Base-by-base conservation (phyloP, 352 stramenopile species). In the Elongisporangium anandrum region DNA sequence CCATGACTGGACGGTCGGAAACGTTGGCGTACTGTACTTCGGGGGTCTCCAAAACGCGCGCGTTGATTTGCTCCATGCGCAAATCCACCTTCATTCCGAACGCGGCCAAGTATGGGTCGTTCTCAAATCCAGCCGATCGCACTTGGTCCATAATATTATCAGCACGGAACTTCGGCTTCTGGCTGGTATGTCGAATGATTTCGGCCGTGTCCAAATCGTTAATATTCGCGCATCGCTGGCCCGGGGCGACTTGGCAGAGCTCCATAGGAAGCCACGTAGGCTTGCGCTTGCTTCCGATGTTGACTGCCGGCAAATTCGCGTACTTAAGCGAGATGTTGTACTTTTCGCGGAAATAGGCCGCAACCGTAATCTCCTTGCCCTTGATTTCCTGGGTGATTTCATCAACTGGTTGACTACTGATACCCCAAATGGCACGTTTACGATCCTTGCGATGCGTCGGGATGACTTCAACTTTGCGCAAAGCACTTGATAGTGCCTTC, bases 161-260 rank as follows among this genome's bases (percentile, higher is more conserved):
- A n/a, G 75, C 59, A 38, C 83, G 80, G 22, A 75, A 61, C 4
- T 70, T 62, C 2, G 83, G 83, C 22, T 70, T 68, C 60, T 85
- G 68, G 49, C 71, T 79, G 6, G 83, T 93, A 49, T 88, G 77
- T 17, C 53, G 24, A 52, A 96, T 96, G 45, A 96, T 94, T 59
- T 95, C 82, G 19, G 85, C 81, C n/a, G 84, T 93, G 57, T 96
- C 81, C 23, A 81, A 60, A 2, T 95, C 85, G 38, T 89, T 92
- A 22, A 92, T 90, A 50, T 89, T 88, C 0, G 79, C 52, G 47
- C 86, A 89, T 21, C 76, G 73, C 62, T 96, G 86, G 17, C 85
- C 81, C 0, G 79, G 74, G 0, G 81, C 73, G 6, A 92, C 79
- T 50, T 87, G 64, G 47, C 87, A 96, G n/a, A 95, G 26, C 59